Percentiles rank a stretch among this genome's conserved stretches.
phyloP scores from a whole-genome alignment of 495 filamentous ascomycete species.

The Polyplosphaeria fusca region DNA sequence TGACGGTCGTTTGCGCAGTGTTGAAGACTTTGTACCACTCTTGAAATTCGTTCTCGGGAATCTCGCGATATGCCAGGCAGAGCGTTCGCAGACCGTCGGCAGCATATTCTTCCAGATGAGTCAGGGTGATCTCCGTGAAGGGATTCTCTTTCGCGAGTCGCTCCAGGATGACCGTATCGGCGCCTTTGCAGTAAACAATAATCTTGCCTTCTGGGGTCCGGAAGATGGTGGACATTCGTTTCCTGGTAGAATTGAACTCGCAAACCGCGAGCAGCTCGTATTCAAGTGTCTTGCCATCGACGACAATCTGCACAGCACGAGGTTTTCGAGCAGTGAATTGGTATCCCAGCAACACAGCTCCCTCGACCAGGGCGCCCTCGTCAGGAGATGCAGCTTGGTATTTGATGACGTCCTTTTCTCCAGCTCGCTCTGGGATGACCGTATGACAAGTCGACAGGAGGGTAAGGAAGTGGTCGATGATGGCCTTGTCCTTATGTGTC shows the following conservation, averaged over 20 bases:
- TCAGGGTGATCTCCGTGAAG: slow-evolving; percentile 78
- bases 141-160: slow-evolving; percentile 71
- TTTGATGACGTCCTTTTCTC: slow-evolving; percentile 79
- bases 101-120: slow-evolving; percentile 96
- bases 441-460: slow-evolving; percentile 93
- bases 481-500: slow-evolving; percentile 60
- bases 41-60: slow-evolving; percentile 85
- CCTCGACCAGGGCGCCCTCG: slow-evolving; percentile 93
- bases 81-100: slow-evolving; percentile 93
- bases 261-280: slow-evolving; percentile 94
- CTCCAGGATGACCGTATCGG: slow-evolving; percentile 95
- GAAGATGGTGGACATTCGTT: slow-evolving; percentile 97
- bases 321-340: slow-evolving; percentile 87
- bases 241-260: slow-evolving; percentile 97
- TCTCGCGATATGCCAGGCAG: slow-evolving; percentile 91
- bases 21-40: slow-evolving; percentile 88
- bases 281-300: slow-evolving; percentile 66
- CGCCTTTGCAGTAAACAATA: slow-evolving; percentile 90
- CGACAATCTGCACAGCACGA: slow-evolving; percentile 73
- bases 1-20: slow-evolving; percentile 84
- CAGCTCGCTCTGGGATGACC: slow-evolving; percentile 86
- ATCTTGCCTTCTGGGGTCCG: slow-evolving; percentile 95
- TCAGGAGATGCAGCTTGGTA: slow-evolving; percentile 98
- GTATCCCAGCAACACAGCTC: slow-evolving; percentile 81
- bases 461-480: slow-evolving; percentile 86